Base-by-base conservation (phyloP, 306 rosid genomes). In the Trifolium dubium region DNA sequence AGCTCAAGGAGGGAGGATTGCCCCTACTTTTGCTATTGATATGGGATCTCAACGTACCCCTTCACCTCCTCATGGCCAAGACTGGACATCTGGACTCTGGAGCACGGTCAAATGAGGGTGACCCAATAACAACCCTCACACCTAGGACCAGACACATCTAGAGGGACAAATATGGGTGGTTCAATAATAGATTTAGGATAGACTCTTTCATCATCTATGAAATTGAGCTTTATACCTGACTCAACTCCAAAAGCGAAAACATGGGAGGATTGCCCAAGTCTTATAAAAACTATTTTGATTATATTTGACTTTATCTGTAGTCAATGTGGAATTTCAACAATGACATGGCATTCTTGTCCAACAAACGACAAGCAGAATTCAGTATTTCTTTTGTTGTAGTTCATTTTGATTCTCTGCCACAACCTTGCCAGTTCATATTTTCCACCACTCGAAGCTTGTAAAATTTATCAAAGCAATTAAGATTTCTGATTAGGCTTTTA, bases 321-420 rank as follows among this genome's bases (percentile, higher is more conserved):
- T 18, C 13, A 0, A 18, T 54, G 61, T 18, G 13, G 32, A 29
- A 18, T 23, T 29, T 19, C 61, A 61, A 9, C 50, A 39, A 34
- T 10, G 78, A 23, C 58, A 58, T 49, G 64, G 47, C 43, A 41
- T 32, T 71, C 47, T 54, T 54, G 43, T 72, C 28, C 15, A 40
- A 51, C 43, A 43, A 44, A 47, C 12, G 14, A 30, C 19, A n/a
- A 28, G 7, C 47, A 13, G 40, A 63, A 31, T 15, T 34, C 30
- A 2, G 35, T 70, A 31, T 19, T 47, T 23, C 12, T 19, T 64
- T 70, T 53, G 51, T 58, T 69, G 29, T 59, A 1, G 50, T 55
- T 46, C 39, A 61, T 63, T 46, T 41, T 37, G 34, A n/a, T 60
- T 29, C 60, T 4, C 37, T 17, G 11, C 28, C 43, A 14, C 30